Base-by-base conservation (phyloP, 345 rosid species). In the Euphorbia peplus region DNA sequence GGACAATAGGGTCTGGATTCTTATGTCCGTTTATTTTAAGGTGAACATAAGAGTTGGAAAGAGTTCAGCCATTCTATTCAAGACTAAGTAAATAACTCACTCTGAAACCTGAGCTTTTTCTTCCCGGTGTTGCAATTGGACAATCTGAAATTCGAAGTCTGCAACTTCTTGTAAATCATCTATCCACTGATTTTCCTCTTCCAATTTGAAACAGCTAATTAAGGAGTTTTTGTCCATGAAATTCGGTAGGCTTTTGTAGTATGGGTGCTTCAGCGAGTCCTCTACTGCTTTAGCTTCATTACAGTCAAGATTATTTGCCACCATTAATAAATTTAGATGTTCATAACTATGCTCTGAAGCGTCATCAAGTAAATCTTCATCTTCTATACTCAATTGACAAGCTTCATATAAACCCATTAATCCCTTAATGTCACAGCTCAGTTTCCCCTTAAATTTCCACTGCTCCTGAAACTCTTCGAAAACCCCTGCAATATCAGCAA, bases 381-480 rank as follows among this genome's bases (percentile, higher is more conserved):
- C 92, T 24, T 65, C 74, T 15, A 73, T 59, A 51, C 83, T 62
- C 12, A 87, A 72, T 24, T 80, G 81, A 7, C 87, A 77, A 67
- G 96, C 96, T 78, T 87, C 89, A 35, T 65, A 81, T 60, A 85
- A 53, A 41, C 75, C 77, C 62, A 78, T 68, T 65, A 87, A 24
- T 35, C 83, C 86, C 64, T 63, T 60, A 7, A 81, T 55, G 71
- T 81, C 82, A 55, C 56, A 60, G 8, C 60, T 12, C 25, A 52
- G 32, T 25, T 66, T 47, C 10, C 37, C 16, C 10, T 60, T 19
- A n/a, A 83, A 72, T 14, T 66, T 70, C 13, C 80, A 80, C 21
- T 70, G 59, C 48, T 80, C 68, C 63, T 53, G 75, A 62, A 83
- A 77, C 47, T 48, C 63, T 41, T 61, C 9, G 11, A 86, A 80